A percentile compares a stretch with the other conserved stretches of the same genome.
Conservation (phyloP, 192 early-diverging fungal genomes). For the Glomus cerebriforme region DNA sequence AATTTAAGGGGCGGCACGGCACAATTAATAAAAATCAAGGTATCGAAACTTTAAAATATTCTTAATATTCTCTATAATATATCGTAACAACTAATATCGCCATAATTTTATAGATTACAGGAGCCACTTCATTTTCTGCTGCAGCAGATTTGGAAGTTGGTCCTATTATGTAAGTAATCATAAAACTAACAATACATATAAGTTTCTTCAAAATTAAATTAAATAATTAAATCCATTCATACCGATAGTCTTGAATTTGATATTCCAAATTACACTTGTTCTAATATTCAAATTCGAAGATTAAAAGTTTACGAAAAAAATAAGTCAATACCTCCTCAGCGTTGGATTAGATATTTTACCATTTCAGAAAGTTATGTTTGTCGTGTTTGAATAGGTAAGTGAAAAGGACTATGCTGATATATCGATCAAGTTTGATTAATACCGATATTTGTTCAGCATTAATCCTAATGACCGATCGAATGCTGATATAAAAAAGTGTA, state of each 20-base stretch:
- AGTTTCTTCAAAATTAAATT: not conserved
- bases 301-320: slow-evolving; percentile 29
- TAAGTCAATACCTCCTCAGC: slow-evolving; percentile 15
- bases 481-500: no score
- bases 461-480: no score
- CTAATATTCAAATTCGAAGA: slow-evolving; percentile 24
- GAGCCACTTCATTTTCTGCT: not conserved
- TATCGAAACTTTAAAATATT: not conserved
- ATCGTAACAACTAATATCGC: not conserved
- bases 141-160: slow-evolving; percentile 17
- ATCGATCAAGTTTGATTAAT: no score
- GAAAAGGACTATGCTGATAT: not conserved
- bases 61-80: not conserved
- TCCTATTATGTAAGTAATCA: slow-evolving; percentile 13
- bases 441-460: no score
- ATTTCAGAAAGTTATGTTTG: slow-evolving; percentile 29
- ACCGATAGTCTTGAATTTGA: slow-evolving; percentile 30
- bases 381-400: not conserved
- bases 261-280: slow-evolving; percentile 29
- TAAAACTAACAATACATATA: not conserved
- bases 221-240: not conserved
- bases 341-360: slow-evolving; percentile 31
- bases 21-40: slow-evolving; percentile 21
- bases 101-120: slow-evolving; percentile 9
- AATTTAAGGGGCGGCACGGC: slow-evolving; percentile 19